Base-by-base conservation (phyloP, 371 early-diverging fungal genomes). In the Mortierella sp. region DNA sequence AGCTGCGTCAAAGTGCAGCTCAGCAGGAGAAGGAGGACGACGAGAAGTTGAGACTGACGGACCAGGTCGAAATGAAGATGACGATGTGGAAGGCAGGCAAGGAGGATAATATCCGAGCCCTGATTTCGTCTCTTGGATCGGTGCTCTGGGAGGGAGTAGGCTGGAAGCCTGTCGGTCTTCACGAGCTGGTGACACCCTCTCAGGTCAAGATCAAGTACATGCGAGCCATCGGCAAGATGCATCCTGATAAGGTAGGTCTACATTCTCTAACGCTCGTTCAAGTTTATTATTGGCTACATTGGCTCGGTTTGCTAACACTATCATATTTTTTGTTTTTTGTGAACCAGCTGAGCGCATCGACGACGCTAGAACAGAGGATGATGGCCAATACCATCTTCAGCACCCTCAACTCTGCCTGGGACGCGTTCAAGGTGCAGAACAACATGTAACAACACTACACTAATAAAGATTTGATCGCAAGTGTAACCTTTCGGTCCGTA, bases 321-420 rank as follows among this genome's bases (percentile, higher is more conserved):
- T 53, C 24, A 59, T 1, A 16, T 48, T 57, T 26, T 5, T 34
- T 43, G 59, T 55, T 24, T 69, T 64, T 40, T 26, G 19, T 57
- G 51, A 2, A 40, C 6, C 87, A 93, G 93, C 81, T 93, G 67
- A 87, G 88, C 73, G 72, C 89, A 2, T 79, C 89, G 48, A 88
- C 92, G 1, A 94, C 96, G 9, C 90, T 96, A 19, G 95, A 96
- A 80, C 96, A 97, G 69, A 91, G 91, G 70, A 90, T 98, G 93
- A 86, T 98, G 69, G 98, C 98, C n/a, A 94, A 94, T 71, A 91
- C 91, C 71, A 95, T 98, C 6, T 99, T 99, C 87, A 91, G 93
- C 76, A 90, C 94, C 1, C 88, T 99, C 71, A 99, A 98, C 87
- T 93, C 95, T 88, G 98, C 97, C n/a, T 99, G 98, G 98, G 97